Conservation (phyloP, 441 rosid genomes). For the Populus hybrid region DNA sequence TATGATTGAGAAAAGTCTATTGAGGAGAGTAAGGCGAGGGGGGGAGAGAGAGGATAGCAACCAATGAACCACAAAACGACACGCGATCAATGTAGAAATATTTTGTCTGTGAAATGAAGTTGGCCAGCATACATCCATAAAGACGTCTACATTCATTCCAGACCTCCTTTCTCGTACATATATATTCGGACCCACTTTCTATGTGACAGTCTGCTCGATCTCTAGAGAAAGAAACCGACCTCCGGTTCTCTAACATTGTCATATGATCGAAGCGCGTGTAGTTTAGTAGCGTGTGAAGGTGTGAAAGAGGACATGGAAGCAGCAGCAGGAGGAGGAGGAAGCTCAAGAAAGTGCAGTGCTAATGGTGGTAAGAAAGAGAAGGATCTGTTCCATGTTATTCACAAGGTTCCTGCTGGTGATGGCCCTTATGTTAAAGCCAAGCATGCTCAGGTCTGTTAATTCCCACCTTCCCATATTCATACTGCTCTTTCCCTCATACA, state of each 20-base stretch:
- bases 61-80: not conserved
- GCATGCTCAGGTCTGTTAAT: slow-evolving; percentile 55
- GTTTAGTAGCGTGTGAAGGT: not conserved
- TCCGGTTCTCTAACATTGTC: not conserved
- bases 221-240: not conserved
- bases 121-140: not conserved
- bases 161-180: not conserved
- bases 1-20: too few species aligned
- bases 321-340: slow-evolving; percentile 18
- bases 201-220: not conserved
- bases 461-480: not conserved
- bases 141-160: not conserved
- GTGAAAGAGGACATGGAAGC: slow-evolving; percentile 2
- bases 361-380: slow-evolving; percentile 17
- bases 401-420: slow-evolving; percentile 76
- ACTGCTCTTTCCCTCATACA: not conserved
- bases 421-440: slow-evolving; percentile 67
- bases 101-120: not conserved
- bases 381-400: slow-evolving; percentile 53
- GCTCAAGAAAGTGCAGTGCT: slow-evolving; percentile 4
- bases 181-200: not conserved
- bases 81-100: not conserved
- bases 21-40: too few species aligned
- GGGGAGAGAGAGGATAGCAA: not conserved
- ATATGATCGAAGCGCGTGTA: too few species aligned